Evolutionary conservation across 257 asterid species (phyloP).

Genomic region (Primulina eburnea): DNA sequence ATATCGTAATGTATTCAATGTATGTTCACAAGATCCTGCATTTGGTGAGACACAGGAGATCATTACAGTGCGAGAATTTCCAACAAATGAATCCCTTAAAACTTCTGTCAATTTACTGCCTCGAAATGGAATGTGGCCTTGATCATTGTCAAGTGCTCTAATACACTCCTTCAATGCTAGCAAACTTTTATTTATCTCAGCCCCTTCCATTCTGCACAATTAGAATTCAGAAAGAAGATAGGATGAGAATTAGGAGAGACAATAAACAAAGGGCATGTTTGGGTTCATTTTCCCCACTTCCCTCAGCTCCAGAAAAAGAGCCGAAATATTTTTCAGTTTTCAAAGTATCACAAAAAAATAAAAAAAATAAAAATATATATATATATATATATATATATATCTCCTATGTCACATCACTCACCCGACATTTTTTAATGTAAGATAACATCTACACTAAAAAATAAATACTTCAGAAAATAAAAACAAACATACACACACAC

Average conservation of each 20-base stretch:
- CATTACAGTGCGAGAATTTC: conserved; percentile 96
- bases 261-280: not conserved
- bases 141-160: conserved; percentile 98
- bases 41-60: conserved; percentile 88
- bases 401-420: not conserved
- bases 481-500: too few species aligned
- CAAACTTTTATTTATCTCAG: conserved; percentile 97
- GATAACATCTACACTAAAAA: too few species aligned
- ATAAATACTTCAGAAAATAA: not conserved
- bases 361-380: too few species aligned
- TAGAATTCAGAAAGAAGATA: conserved; percentile 1
- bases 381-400: too few species aligned
- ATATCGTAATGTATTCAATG: conserved; percentile 91
- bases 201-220: conserved; percentile 93
- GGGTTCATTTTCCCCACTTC: not conserved
- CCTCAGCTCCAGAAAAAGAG: not conserved
- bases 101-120: conserved; percentile 98
- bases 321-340: too few species aligned
- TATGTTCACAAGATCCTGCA: conserved; percentile 94
- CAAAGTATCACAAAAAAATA: not conserved
- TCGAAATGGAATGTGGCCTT: conserved; percentile 95
- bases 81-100: conserved; percentile 89
- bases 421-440: not conserved
- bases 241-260: conserved; percentile 9
- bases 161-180: conserved; percentile 98